Evolutionary conservation across 2,329 filamentous ascomycete species (phyloP).

Genomic region (Colletotrichum sp.): DNA sequence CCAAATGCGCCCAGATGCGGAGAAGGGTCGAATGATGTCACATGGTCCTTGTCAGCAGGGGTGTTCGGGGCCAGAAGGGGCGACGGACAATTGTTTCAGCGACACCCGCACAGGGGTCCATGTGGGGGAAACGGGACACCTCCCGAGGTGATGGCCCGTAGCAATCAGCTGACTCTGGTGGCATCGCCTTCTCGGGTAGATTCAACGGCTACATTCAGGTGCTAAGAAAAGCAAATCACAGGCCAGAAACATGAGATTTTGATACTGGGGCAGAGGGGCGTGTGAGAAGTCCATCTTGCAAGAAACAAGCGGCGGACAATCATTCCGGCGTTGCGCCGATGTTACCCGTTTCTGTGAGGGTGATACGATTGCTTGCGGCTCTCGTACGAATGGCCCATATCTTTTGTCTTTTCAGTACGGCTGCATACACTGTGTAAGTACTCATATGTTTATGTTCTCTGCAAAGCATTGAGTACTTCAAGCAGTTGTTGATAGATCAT

Average conservation of each 20-base stretch:
- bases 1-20: constrained; percentile 19
- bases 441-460: background rate
- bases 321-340: background rate
- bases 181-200: background rate
- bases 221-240: background rate
- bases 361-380: background rate
- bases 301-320: background rate
- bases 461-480: background rate
- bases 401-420: background rate
- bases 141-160: background rate
- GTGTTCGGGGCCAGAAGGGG: background rate
- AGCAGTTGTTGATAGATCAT: background rate
- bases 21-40: constrained; percentile 23
- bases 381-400: background rate
- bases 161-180: background rate
- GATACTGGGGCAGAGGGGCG: background rate
- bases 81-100: constrained; percentile 3
- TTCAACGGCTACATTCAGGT: background rate
- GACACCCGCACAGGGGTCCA: background rate
- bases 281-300: background rate
- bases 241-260: background rate
- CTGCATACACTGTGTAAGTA: background rate
- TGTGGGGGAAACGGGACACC: background rate
- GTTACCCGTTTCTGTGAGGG: background rate
- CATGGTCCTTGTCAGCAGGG: background rate